Conservation (phyloP, 2,329 filamentous ascomycete species). For the Monosporascus cannonballus region DNA sequence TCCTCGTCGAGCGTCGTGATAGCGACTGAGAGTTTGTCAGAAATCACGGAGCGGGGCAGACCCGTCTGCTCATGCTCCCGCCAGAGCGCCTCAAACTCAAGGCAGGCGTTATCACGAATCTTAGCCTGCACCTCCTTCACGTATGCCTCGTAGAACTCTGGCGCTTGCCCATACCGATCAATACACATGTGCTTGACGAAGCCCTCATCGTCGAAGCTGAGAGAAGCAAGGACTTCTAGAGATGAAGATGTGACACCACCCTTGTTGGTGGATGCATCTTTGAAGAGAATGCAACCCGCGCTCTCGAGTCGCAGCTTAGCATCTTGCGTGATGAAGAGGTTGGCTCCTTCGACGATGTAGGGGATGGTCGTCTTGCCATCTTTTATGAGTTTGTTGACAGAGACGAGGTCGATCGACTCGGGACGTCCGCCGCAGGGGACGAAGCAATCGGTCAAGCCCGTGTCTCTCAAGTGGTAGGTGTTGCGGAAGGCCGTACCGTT, state of each 20-base stretch:
- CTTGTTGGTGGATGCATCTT: conserved; percentile 98
- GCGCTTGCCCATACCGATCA: conserved; percentile 62
- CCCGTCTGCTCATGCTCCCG: conserved; percentile 82
- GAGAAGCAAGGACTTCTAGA: conserved; percentile 86
- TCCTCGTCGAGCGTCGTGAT: conserved; percentile 98
- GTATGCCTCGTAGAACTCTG: conserved; percentile 88
- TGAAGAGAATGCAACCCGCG: conserved; percentile 92
- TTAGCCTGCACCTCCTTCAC: conserved; percentile 86
- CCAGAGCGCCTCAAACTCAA: conserved; percentile 99
- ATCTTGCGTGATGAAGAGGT: conserved; percentile 97
- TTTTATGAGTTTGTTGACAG: conserved; percentile 76
- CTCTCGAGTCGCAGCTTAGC: conserved; percentile 92
- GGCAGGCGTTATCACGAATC: conserved; percentile 82
- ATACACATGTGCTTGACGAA: conserved; percentile 96
- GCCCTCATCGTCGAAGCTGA: conserved; percentile 85
- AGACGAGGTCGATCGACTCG: conserved; percentile 90
- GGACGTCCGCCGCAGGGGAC: conserved; percentile 95
- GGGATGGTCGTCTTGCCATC: conserved; percentile 83
- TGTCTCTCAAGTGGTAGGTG: conserved; percentile 85
- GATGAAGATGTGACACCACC: conserved; percentile 97
- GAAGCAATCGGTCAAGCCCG: conserved; percentile 75
- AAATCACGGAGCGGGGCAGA: conserved; percentile 74
- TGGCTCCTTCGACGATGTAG: conserved; percentile 96
- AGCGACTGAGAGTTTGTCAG: conserved; percentile 81
- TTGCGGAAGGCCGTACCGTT: conserved; percentile 97